A percentile compares a stretch with the other conserved stretches of the same genome.
Conservation (phyloP, 139 green algal species). For the Chlorella vulgaris region DNA sequence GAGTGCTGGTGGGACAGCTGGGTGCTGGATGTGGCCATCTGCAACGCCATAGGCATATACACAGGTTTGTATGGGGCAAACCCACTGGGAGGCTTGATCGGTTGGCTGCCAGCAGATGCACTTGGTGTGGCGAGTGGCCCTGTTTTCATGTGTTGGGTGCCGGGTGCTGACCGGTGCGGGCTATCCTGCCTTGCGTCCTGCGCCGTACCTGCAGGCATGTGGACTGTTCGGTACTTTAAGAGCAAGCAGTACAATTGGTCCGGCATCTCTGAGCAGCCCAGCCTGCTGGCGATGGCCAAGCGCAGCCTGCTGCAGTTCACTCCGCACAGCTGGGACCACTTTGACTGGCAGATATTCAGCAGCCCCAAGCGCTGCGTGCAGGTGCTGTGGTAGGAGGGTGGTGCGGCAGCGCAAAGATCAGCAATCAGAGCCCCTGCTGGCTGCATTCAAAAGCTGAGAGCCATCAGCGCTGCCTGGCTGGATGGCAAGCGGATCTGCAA, state of each 20-base stretch:
- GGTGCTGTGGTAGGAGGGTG: not conserved
- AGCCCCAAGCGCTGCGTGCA: constrained; percentile 67
- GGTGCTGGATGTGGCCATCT: constrained; percentile 88
- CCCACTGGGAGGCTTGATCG: too few relatives aligned
- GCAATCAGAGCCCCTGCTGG: not conserved
- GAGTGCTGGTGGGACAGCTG: constrained; percentile 97
- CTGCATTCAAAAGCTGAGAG: not conserved
- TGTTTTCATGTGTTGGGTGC: too few relatives aligned
- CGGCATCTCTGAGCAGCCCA: constrained; percentile 67
- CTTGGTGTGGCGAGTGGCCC: too few relatives aligned
- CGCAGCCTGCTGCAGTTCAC: constrained; percentile 78
- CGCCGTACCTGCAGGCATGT: constrained; percentile 56
- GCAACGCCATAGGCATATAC: constrained; percentile 81
- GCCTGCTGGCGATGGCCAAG: constrained; percentile 62
- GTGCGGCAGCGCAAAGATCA: not conserved
- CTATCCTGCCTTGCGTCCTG: not conserved
- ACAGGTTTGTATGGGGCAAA: constrained; percentile 45
- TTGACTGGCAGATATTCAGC: constrained; percentile 64
- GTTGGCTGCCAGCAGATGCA: too few relatives aligned
- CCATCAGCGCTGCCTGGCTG: not conserved
- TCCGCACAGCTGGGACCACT: constrained; percentile 73
- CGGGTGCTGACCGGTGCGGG: not conserved
- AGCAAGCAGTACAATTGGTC: constrained; percentile 70
- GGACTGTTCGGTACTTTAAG: constrained; percentile 65
- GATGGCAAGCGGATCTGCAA: too few relatives aligned